Base-by-base conservation (phyloP, 495 filamentous ascomycete species). In the Penicillium macrosclerotiorum region DNA sequence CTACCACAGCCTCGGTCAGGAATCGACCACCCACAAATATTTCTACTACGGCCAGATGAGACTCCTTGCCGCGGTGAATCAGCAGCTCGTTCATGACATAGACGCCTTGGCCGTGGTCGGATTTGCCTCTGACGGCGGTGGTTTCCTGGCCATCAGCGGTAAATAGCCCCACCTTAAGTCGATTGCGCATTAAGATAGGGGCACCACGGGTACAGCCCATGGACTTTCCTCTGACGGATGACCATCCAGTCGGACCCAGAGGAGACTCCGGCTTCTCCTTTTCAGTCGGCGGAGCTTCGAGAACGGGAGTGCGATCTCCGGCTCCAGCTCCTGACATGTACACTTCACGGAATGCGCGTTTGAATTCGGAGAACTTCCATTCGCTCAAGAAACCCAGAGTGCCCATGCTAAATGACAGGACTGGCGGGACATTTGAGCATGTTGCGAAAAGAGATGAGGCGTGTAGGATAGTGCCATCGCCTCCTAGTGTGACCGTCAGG, bases 351-450 rank as follows among this genome's bases (percentile, higher is more conserved):
- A 93, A 95, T 0, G 92, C 93, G 18, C 86, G 77, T 59, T 92
- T 92, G 63, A 90, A 86, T 52, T 97, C 91, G 8, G 74, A 72
- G 63, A 96, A 96, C 52, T 90, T 92, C 90, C 92, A 97, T 67
- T 97, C 93, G 25, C 92, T 91, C 13, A 98, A 72, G 50, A 98
- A 98, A 0, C 93, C 93, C 2, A 98, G 69, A 0, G 91, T 91
- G 5, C 93, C 93, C 90, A 98, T 96, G 61, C 89, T 92, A 66
- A 98, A 98, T 8, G 85, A 86, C 17, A 98, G 73, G n/a, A 97
- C 84, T 0, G 94, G 93, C 0, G 93, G 93, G 0, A 97, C 90
- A 30, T 81, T 78, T 31, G 78, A 65, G 18, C 85, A 82, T n/a
- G 83, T 86, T 12, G 88, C 85, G 69, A 97, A 98, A 11, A 98